Conservation (phyloP, 2,329 filamentous ascomycete genomes). For the Epichloe glyceriae region DNA sequence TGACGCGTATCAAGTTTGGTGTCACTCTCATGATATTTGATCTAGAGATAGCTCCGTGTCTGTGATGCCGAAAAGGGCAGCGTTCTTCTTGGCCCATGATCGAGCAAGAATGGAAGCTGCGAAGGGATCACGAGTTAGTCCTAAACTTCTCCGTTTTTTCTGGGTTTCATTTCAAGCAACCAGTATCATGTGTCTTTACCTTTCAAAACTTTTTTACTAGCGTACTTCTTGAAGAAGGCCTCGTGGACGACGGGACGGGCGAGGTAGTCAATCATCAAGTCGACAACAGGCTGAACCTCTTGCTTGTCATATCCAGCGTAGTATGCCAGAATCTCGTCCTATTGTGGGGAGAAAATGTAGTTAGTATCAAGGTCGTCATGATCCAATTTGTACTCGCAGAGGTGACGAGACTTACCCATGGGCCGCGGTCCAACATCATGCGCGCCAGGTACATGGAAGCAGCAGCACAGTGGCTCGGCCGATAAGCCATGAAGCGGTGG, state of each 20-base stretch:
- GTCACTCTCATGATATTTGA: slow-evolving; percentile 24
- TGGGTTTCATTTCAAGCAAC: not conserved
- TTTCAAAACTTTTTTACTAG: slow-evolving; percentile 98
- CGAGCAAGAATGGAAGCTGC: slow-evolving; percentile 81
- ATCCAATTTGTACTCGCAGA: no score
- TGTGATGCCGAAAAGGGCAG: slow-evolving; percentile 39
- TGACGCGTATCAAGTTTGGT: slow-evolving; percentile 2
- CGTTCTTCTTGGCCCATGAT: slow-evolving; percentile 83
- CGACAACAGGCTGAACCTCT: slow-evolving; percentile 83
- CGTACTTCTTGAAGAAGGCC: slow-evolving; percentile 99
- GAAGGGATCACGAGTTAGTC: slow-evolving; percentile 9
- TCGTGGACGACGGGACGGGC: slow-evolving; percentile 82
- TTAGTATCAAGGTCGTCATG: slow-evolving; percentile 6
- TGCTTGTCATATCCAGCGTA: slow-evolving; percentile 90
- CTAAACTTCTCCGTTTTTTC: not conserved
- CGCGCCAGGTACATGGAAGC: slow-evolving; percentile 92
- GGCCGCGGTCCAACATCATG: slow-evolving; percentile 76
- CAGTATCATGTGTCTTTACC: slow-evolving; percentile 43
- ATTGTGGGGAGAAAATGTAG: not conserved
- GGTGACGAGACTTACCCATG: slow-evolving; percentile 55
- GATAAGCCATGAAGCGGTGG: slow-evolving; percentile 82
- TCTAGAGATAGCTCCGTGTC: slow-evolving; percentile 38
- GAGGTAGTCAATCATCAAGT: slow-evolving; percentile 94
- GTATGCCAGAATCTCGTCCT: slow-evolving; percentile 76
- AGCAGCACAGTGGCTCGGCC: slow-evolving; percentile 81